A percentile compares a stretch with the other conserved stretches of the same genome.
phyloP scores from a whole-genome alignment of 495 filamentous ascomycete species.

The Lophiostoma macrostomum region DNA sequence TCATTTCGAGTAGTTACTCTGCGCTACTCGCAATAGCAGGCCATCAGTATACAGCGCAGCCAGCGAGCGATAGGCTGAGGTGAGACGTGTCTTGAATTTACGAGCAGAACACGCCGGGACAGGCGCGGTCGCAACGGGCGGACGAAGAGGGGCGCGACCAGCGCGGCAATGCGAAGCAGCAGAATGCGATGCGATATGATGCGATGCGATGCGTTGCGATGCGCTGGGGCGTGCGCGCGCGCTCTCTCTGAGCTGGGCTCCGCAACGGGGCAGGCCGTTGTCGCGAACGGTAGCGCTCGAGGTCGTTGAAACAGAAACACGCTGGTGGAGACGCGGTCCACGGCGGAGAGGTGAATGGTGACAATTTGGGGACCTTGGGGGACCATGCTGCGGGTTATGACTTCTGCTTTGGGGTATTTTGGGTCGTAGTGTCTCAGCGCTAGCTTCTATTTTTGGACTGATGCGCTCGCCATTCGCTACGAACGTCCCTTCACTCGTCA shows the following conservation, averaged over 20 bases:
- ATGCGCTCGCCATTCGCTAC: too few relatives aligned
- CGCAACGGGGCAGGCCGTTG: background rate
- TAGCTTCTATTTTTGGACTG: too few relatives aligned
- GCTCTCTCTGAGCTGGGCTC: too few relatives aligned
- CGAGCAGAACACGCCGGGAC: background rate
- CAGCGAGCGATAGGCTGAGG: slow-evolving; percentile 15
- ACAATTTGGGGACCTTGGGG: slow-evolving; percentile 18
- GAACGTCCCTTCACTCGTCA: too few relatives aligned
- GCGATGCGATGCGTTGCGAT: too few relatives aligned
- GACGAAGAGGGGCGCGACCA: background rate
- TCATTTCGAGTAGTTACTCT: slow-evolving; percentile 13
- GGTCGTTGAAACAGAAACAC: slow-evolving; percentile 4
- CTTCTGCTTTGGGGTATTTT: too few relatives aligned
- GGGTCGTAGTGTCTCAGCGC: too few relatives aligned
- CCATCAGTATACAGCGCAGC: slow-evolving; percentile 4
- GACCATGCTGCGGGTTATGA: too few relatives aligned
- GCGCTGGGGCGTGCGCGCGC: too few relatives aligned
- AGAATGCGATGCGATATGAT: background rate
- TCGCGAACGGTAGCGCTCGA: slow-evolving; percentile 3
- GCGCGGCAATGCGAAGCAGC: background rate
- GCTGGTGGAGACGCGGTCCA: background rate
- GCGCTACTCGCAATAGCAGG: slow-evolving; percentile 20
- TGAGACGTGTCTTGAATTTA: slow-evolving; percentile 10
- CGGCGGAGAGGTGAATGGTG: background rate
- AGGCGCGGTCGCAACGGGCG: background rate